A percentile compares a stretch with the other conserved stretches of the same genome.
Evolutionary conservation across 2,329 filamentous ascomycete genomes (phyloP).

Genomic region (Scopulariopsis brevicaulis): DNA sequence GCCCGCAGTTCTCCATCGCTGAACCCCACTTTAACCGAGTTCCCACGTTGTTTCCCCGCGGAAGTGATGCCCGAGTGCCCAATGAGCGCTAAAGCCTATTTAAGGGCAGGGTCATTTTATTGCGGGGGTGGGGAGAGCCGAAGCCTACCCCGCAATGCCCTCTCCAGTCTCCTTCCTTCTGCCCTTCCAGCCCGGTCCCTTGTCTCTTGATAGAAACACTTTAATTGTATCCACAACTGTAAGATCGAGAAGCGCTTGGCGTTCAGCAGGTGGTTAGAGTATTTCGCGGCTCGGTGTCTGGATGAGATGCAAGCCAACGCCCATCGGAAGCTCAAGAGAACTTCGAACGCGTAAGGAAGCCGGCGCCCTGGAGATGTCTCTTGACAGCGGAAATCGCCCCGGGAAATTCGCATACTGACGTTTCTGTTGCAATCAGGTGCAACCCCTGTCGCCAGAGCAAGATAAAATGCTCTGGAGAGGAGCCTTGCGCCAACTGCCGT

Average conservation of each 20-base stretch:
- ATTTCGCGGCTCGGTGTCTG: not conserved
- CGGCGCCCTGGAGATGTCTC: not conserved
- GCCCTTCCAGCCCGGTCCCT: not conserved
- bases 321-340: not conserved
- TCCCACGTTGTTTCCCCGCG: not conserved
- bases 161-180: not conserved
- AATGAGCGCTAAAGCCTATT: not conserved
- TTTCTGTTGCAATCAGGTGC: not conserved
- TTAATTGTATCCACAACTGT: not conserved
- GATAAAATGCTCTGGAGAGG: not conserved
- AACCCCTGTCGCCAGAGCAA: not conserved
- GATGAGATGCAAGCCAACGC: not conserved
- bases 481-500: not conserved
- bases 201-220: not conserved
- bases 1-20: not conserved
- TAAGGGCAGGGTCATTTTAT: not conserved
- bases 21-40: not conserved
- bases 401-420: not conserved
- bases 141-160: not conserved
- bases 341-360: not conserved
- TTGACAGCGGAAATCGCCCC: not conserved
- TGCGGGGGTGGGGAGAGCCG: not conserved
- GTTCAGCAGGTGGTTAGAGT: not conserved
- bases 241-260: not conserved
- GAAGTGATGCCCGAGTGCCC: not conserved